Evolutionary conservation across 768 basidiomycete species (phyloP), one percentile per base, ranked within the genome.

Genomic region (Tylopilus subfusipes): DNA sequence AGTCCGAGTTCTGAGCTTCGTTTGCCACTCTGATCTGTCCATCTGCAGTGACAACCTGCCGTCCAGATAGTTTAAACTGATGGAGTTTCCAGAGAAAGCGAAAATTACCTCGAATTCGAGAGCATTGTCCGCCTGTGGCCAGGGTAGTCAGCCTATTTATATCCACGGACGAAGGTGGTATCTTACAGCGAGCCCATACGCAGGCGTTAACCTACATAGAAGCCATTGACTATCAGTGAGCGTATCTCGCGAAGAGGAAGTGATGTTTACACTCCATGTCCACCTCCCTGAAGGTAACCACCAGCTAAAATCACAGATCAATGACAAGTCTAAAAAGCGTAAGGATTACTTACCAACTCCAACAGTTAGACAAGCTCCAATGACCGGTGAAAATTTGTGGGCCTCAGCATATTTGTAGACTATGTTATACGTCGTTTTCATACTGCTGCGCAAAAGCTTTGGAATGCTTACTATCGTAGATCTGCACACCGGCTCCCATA

Each of bases 271-370:
- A 68, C 58, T 42, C 76, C 70, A 48, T 80, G 76, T 5, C 81
- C 80, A 12, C 77, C 80, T 27, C 81, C 81, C 50, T 73, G 70
- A 4, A 78, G 50, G 72, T 72, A 83, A 12, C 82, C 80, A 27
- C 78, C 81, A 14, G 75, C 78, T 66, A 6, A 8, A 7, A 19
- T 19, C 18, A 8, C 18, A 34, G 27, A 46, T 53, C 45, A 53
- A 34, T 11, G 19, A 24, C 8, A 39, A 21, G 29, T 7, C 33
- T 1, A 8, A 40, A 10, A 29, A 40, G 7, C 14, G 3, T 1
- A n/a, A 2, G 19, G 22, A 24, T 42, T 3, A 21, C 57, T 38
- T 12, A 51, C 62, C 53, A 29, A 42, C 62, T 36, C 64, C 64
- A 10, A 66, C 57, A 4, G 64, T 66, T 19, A 55, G 31, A 49